phyloP scores from a whole-genome alignment of 352 stramenopile genomes.

The Globisporangium middletonii region DNA sequence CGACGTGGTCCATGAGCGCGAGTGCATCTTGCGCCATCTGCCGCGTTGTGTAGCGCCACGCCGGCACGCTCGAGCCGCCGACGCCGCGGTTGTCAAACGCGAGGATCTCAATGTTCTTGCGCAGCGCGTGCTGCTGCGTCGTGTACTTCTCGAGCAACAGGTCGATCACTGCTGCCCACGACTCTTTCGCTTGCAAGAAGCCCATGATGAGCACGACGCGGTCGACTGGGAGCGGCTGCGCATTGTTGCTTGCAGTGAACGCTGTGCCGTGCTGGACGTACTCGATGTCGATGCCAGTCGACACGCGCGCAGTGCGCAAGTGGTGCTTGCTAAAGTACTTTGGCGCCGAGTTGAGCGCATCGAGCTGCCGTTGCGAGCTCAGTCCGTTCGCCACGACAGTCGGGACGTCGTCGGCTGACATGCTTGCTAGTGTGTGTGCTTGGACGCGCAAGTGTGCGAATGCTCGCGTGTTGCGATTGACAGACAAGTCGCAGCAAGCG shows the following conservation, averaged over 20 bases:
- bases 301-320: background rate
- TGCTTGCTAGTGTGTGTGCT: background rate
- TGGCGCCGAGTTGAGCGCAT: constrained; percentile 14
- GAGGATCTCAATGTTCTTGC: constrained; percentile 26
- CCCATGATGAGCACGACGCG: constrained; percentile 27
- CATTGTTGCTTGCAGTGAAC: background rate
- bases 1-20: constrained; percentile 44
- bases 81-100: constrained; percentile 45
- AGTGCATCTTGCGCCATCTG: constrained; percentile 59
- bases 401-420: background rate
- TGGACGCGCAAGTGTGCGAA: background rate
- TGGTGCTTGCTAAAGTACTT: constrained; percentile 16
- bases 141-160: constrained; percentile 15
- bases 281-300: constrained; percentile 5
- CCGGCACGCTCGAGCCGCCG: constrained; percentile 35
- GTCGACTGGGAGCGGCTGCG: background rate
- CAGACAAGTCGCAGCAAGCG: no score
- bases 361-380: constrained; percentile 11
- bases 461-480: no score
- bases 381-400: constrained; percentile 7
- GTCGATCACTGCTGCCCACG: constrained; percentile 17
- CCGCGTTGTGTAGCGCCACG: constrained; percentile 48
- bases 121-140: background rate
- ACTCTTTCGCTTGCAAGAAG: constrained; percentile 18
- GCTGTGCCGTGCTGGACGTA: background rate